A percentile compares a stretch with the other conserved stretches of the same genome.
Conservation (phyloP, 805 yeast genomes). For the Ogataea ganodermae region DNA sequence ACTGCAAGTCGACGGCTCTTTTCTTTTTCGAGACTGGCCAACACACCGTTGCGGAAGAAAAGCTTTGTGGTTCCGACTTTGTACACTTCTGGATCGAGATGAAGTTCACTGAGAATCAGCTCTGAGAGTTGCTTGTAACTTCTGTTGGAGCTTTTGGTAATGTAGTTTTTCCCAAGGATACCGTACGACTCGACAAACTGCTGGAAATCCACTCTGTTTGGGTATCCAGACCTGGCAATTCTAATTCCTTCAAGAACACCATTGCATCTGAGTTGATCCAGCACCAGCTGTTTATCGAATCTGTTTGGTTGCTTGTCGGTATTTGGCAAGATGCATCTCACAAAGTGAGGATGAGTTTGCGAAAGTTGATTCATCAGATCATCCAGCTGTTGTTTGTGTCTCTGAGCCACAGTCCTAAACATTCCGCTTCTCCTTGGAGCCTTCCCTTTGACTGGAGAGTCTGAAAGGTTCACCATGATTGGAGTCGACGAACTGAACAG, state of each 20-base stretch:
- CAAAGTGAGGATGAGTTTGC: conserved; percentile 92
- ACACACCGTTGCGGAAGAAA: conserved; percentile 74
- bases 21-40: conserved; percentile 74
- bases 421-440: conserved; percentile 36
- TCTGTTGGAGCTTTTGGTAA: conserved; percentile 32
- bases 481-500: conserved; percentile 46
- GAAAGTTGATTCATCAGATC: conserved; percentile 71
- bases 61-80: conserved; percentile 72
- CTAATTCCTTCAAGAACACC: conserved; percentile 98
- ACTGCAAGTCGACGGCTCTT: conserved; percentile 65
- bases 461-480: conserved; percentile 27
- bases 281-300: conserved; percentile 74
- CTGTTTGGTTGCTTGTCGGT: conserved; percentile 65
- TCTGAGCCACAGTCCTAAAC: conserved; percentile 79
- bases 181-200: conserved; percentile 78
- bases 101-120: conserved; percentile 60
- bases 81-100: conserved; percentile 59
- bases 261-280: conserved; percentile 90
- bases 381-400: conserved; percentile 82
- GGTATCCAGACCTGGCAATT: conserved; percentile 96
- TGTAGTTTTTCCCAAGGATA: conserved; percentile 55
- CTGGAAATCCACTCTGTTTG: conserved; percentile 83
- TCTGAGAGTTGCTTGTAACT: conserved; percentile 69
- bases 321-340: conserved; percentile 93
- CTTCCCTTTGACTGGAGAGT: conserved; percentile 35